Evolutionary conservation across 495 filamentous ascomycete species (phyloP), one percentile per base, ranked within the genome.

Genomic region (Tirmania nivea): DNA sequence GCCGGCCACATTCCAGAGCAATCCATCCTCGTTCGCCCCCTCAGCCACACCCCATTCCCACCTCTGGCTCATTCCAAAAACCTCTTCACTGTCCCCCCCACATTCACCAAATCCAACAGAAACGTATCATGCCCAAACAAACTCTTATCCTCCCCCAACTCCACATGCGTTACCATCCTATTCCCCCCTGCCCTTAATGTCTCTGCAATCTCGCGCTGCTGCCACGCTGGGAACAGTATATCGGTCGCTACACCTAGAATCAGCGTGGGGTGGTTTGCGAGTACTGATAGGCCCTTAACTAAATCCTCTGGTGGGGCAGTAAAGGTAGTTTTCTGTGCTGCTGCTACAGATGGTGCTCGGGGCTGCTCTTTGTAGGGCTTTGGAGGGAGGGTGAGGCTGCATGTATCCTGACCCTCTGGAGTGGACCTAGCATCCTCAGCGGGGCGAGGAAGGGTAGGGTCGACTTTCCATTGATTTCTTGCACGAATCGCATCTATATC

Each of bases 191-290:
- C 73, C 52, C 78, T 74, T 58, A 99, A 68, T 1, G 92, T 82
- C 25, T 86, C 78, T 2, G 90, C 92, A 57, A 96, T 79, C 67
- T 99, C 90, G 37, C 84, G 77, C 70, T 99, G 90, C 68, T 99
- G 90, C 89, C 90, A 99, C 1, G 92, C 86, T 1, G 90, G 90
- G 70, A 99, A 99, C 37, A 99, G 69, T 54, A 94, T 96, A 64
- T 99, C 90, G 62, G 86, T 94, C 1, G 85, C 85, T 10, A 96
- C 90, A 17, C 90, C 90, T 71, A 99, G 79, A 3, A 99, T 83
- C 42, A 99, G 70, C 3, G 83, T 79, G 0, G 83, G 80, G 57
- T 85, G 86, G 57, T 84, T 68, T 53, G 78, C 76, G 52, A 95
- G 68, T 1, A 78, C 69, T 5, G 73, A 64, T 34, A 99, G 69